Conservation (phyloP, 2,329 filamentous ascomycete genomes). For the Scytalidium lignicola region DNA sequence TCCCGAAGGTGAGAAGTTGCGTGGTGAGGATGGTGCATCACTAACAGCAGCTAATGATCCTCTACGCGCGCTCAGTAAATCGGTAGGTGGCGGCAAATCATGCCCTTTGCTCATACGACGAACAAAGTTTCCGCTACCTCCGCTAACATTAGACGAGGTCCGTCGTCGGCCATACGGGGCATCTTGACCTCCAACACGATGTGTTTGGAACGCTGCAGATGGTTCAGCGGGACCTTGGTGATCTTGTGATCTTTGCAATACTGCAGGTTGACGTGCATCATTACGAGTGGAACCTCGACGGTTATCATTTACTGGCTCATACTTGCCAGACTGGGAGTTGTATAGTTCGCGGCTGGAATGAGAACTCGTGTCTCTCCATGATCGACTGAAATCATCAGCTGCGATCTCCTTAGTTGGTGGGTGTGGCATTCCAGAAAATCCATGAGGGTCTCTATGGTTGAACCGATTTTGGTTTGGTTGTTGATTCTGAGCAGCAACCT, state of each 20-base stretch:
- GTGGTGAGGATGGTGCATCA: constrained; percentile 46
- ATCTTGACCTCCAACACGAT: constrained; percentile 60
- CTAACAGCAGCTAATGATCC: constrained; percentile 45
- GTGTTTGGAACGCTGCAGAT: constrained; percentile 80
- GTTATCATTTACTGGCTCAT: constrained; percentile 77
- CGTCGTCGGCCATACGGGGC: constrained; percentile 69
- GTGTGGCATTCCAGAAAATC: constrained; percentile 48
- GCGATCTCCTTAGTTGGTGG: constrained; percentile 75
- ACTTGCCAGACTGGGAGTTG: constrained; percentile 92
- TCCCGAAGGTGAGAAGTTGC: constrained; percentile 29
- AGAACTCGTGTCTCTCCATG: constrained; percentile 68
- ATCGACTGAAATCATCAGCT: constrained; percentile 86
- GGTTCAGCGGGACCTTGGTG: constrained; percentile 72
- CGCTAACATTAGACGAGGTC: constrained; percentile 87
- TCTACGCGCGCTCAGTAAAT: constrained; percentile 38
- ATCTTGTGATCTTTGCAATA: constrained; percentile 69
- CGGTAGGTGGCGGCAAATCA: constrained; percentile 26
- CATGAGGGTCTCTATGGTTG: constrained; percentile 49
- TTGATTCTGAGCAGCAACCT: constrained; percentile 38
- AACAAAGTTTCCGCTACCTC: constrained; percentile 68
- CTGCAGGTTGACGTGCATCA: constrained; percentile 67
- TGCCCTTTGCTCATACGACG: constrained; percentile 29
- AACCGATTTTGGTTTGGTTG: constrained; percentile 41
- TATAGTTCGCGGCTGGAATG: constrained; percentile 71
- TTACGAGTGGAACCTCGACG: constrained; percentile 65